These are phyloP conservation scores for Gastrolobium villosum DNA, from an alignment of 306 rosid species.

Conservation along the genomic window DNA sequence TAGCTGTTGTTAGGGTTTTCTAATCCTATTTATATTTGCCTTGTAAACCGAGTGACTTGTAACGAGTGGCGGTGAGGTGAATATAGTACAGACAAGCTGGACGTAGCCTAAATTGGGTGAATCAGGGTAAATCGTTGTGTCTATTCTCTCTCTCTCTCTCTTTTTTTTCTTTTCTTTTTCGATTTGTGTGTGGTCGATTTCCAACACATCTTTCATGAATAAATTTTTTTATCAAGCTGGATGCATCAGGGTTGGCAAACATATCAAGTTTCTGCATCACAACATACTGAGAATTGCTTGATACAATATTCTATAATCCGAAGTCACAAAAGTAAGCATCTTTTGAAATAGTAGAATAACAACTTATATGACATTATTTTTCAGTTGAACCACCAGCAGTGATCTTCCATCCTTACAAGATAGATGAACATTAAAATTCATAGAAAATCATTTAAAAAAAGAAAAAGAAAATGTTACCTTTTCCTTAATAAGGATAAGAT, in stretches of 20 bases:
- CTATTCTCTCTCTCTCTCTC: too few relatives aligned
- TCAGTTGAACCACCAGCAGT: too few relatives aligned
- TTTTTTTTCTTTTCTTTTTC: too few relatives aligned
- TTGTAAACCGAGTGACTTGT: too few relatives aligned
- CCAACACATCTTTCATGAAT: conserved; percentile 11
- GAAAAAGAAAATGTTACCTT: conserved; percentile 55
- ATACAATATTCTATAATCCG: not conserved
- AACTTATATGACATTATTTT: not conserved
- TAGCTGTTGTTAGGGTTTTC: too few relatives aligned
- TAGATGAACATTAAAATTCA: not conserved
- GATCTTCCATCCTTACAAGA: conserved; percentile 9
- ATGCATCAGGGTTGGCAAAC: not conserved
- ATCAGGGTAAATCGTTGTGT: too few relatives aligned
- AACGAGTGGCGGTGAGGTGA: too few relatives aligned
- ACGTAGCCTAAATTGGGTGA: too few relatives aligned
- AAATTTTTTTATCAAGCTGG: not conserved
- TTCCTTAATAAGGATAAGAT: conserved; percentile 67
- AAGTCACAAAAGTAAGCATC: not conserved
- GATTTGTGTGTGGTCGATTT: too few relatives aligned
- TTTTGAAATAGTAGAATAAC: not conserved
- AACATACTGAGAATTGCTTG: not conserved
- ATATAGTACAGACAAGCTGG: too few relatives aligned
- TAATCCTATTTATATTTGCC: too few relatives aligned
- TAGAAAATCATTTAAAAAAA: not conserved
- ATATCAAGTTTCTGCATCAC: not conserved